A percentile compares a stretch with the other conserved stretches of the same genome.
phyloP scores from a whole-genome alignment of 176 grass and related monocot species.

The Oryza brachyantha region DNA sequence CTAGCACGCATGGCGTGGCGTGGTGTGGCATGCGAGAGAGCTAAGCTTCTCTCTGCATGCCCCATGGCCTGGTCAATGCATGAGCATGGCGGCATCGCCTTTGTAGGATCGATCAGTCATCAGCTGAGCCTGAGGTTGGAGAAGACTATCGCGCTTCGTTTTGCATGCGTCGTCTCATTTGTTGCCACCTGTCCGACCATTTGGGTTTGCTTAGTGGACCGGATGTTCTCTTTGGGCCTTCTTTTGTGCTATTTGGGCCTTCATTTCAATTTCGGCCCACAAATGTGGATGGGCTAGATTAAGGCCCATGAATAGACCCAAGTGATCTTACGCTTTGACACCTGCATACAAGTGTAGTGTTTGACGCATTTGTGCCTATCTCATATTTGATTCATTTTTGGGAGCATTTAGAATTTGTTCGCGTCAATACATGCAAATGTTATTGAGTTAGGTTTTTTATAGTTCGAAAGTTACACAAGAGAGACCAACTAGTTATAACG shows the following conservation, averaged over 20 bases:
- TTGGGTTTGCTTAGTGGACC: not conserved
- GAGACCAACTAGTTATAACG: too few species aligned
- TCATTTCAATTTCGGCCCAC: too few species aligned
- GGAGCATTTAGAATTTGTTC: too few species aligned
- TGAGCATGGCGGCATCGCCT: not conserved
- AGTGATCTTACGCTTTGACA: too few species aligned
- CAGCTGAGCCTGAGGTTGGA: not conserved
- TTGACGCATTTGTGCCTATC: too few species aligned
- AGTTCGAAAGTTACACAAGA: too few species aligned
- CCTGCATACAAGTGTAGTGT: too few species aligned
- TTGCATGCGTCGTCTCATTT: not conserved
- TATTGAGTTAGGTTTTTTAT: too few species aligned
- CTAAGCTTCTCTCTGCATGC: not conserved
- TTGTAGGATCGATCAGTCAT: not conserved
- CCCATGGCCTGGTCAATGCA: not conserved
- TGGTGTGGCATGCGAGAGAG: not conserved
- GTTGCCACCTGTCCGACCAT: not conserved
- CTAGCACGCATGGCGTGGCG: not conserved
- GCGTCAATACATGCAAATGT: too few species aligned
- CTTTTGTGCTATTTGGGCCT: not conserved
- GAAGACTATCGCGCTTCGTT: not conserved
- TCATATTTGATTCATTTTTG: too few species aligned
- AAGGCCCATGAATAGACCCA: too few species aligned
- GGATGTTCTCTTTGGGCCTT: not conserved
- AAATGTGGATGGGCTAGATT: too few species aligned